phyloP scores from a whole-genome alignment of 176 grass and related monocot genomes.

The Areca catechu region DNA sequence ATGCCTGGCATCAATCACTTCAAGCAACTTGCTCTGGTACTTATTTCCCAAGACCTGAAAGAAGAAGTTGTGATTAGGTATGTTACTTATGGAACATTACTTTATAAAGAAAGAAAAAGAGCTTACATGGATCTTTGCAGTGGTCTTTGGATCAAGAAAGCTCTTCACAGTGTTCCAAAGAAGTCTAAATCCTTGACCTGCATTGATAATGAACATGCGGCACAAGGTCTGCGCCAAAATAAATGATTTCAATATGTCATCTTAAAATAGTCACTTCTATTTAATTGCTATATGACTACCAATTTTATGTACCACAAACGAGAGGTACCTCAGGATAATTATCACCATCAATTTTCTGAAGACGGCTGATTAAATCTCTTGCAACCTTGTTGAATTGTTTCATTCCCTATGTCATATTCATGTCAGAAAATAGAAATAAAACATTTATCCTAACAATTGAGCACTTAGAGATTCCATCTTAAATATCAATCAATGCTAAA shows the following conservation, averaged over 20 bases:
- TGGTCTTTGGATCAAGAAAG: constrained; percentile 98
- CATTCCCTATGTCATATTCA: constrained; percentile 46
- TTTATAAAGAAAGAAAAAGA: neutral
- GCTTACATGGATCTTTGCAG: constrained; percentile 81
- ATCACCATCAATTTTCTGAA: constrained; percentile 92
- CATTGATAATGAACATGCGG: constrained; percentile 99
- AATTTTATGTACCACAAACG: neutral
- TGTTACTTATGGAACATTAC: neutral
- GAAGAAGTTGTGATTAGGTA: constrained; percentile 18
- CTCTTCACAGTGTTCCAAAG: constrained; percentile 88
- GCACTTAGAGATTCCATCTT: too few relatives aligned
- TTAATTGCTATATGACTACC: too few relatives aligned
- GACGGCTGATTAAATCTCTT: constrained; percentile 69
- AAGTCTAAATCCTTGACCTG: constrained; percentile 86
- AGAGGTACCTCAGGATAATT: constrained; percentile 87
- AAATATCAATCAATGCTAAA: too few relatives aligned
- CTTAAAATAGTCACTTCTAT: too few relatives aligned
- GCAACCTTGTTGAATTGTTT: constrained; percentile 95
- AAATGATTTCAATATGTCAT: neutral
- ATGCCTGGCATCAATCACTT: constrained; percentile 93
- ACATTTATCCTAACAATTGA: neutral
- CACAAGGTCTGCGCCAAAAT: constrained; percentile 51
- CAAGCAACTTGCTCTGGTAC: constrained; percentile 98
- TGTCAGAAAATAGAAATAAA: constrained; percentile 9
- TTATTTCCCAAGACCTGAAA: constrained; percentile 86